Conservation (phyloP, 345 rosid genomes). For the Iberis pinnata region DNA sequence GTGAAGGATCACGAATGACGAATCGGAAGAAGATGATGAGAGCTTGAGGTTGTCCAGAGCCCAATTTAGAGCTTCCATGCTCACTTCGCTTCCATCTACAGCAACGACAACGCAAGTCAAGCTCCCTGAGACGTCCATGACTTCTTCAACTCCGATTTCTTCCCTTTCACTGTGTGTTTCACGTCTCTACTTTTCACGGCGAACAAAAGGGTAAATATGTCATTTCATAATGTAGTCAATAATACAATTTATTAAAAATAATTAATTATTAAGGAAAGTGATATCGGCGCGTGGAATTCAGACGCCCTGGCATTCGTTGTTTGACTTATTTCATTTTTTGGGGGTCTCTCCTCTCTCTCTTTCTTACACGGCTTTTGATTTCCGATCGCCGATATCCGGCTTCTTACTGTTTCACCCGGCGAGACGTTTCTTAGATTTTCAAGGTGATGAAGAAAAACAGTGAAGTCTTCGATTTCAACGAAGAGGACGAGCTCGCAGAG, state of each 20-base stretch:
- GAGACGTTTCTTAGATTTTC: not conserved
- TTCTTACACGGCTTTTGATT: constrained; percentile 20
- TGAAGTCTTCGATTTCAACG: constrained; percentile 60
- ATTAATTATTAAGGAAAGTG: not conserved
- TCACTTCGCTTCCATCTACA: constrained; percentile 85
- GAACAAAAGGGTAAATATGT: not conserved
- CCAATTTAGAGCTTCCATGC: constrained; percentile 83
- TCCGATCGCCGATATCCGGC: constrained; percentile 22
- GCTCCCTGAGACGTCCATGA: constrained; percentile 41
- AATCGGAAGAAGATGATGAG: constrained; percentile 45
- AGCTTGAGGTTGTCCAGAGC: constrained; percentile 71
- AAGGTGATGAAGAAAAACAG: constrained; percentile 43
- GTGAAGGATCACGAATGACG: constrained; percentile 62
- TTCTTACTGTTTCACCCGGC: constrained; percentile 11
- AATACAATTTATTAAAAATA: no score
- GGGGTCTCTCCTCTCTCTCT: constrained; percentile 12
- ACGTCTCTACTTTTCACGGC: not conserved
- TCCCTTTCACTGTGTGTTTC: not conserved
- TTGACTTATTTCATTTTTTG: constrained; percentile 19
- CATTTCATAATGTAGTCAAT: not conserved
- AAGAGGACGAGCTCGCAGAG: constrained; percentile 64
- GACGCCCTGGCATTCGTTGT: constrained; percentile 9
- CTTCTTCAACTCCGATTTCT: constrained; percentile 8
- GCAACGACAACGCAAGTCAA: constrained; percentile 62
- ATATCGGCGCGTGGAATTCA: not conserved